Evolutionary conservation across 345 rosid genomes (phyloP).

Genomic region (Euphorbia tirucalli): DNA sequence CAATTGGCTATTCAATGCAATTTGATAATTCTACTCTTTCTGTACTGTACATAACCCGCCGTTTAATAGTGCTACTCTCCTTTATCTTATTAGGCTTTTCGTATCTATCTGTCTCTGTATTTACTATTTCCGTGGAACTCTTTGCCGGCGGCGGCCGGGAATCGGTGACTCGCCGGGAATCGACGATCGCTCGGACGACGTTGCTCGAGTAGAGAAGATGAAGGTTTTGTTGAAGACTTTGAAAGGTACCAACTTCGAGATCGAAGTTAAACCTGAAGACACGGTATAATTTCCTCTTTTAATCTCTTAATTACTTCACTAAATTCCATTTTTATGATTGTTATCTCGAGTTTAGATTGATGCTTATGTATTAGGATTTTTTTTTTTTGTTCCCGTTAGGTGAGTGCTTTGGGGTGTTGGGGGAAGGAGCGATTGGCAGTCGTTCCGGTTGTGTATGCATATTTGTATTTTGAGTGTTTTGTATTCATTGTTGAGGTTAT

Average conservation of each 20-base stretch:
- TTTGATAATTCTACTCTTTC: no score
- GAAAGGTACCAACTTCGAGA: slow-evolving; percentile 51
- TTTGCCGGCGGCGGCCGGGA: slow-evolving; percentile 9
- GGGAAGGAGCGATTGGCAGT: background rate
- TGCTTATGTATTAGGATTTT: no score
- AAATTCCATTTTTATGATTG: no score
- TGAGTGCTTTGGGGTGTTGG: background rate
- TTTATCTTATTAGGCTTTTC: background rate
- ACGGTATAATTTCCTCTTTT: slow-evolving; percentile 27
- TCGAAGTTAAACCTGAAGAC: slow-evolving; percentile 50
- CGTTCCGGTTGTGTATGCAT: background rate
- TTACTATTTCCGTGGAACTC: no score
- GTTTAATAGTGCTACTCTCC: no score
- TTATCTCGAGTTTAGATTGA: no score
- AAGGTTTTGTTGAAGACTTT: slow-evolving; percentile 48
- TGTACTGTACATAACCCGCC: no score
- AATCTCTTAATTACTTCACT: no score
- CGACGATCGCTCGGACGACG: background rate
- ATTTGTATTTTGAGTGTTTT: background rate
- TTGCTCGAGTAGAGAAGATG: no score
- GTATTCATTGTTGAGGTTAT: background rate
- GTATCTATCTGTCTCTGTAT: background rate
- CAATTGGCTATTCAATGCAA: no score
- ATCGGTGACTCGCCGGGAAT: slow-evolving; percentile 4
- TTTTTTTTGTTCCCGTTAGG: background rate